Base-by-base conservation (phyloP, 495 filamentous ascomycete genomes). In the Penicillium taxi region DNA sequence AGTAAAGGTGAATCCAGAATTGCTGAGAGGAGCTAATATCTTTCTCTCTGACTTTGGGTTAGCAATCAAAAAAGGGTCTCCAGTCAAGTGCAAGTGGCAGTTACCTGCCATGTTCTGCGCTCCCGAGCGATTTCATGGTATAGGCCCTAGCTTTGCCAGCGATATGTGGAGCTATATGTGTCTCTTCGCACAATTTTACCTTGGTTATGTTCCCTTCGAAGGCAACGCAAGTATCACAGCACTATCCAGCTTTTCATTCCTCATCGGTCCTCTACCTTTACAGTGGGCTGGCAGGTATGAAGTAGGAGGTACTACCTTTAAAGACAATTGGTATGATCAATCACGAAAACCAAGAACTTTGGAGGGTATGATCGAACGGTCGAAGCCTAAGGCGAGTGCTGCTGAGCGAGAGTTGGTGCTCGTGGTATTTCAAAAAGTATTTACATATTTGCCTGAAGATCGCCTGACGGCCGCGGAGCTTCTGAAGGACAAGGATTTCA, bases 11-110 rank as follows among this genome's bases (percentile, higher is more conserved):
- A 48, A 50, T 7, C 12, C 26, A n/a, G 30, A 40, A 21, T 21
- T 55, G 26, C 45, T 49, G 32, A 50, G 61, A 9, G 51, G 65
- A 6, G 59, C 70, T 23, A n/a, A n/a, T n/a, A 72, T 76, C 37
- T 77, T 74, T 52, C 48, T 79, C 44, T 64, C 63, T 11, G 55
- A 70, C 20, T 68, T 80, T 39, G 77, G 76, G n/a, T 52, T 79
- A 27, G 40, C 55, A 9, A 52, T 47, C 29, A 48, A 51, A 38
- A 15, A 43, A 17, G 37, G 15, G 42, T 50, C 14, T 9, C 14
- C 23, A 40, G 21, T 37, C 28, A 9, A 13, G 12, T 2, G 9
- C 1, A 36, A 37, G 25, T 42, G 49, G 32, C 43, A 47, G 15
- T 14, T 5, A 29, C 47, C 50, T 17, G 9, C 33, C 18, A 16